Evolutionary conservation across 495 filamentous ascomycete species (phyloP).

Genomic region (Aeminium ludgeri): DNA sequence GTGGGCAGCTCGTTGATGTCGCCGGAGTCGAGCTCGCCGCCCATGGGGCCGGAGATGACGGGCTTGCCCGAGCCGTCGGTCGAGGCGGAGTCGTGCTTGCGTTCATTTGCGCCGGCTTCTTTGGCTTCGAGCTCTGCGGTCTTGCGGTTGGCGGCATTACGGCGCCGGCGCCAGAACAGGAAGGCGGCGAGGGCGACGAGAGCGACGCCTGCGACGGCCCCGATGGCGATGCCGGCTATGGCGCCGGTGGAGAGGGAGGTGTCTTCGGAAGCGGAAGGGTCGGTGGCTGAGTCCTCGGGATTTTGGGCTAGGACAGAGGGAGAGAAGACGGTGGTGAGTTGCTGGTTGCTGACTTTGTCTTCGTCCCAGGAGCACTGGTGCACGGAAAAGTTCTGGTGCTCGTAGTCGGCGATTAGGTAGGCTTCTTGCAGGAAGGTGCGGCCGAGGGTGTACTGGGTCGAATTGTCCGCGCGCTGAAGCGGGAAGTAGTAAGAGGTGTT

Average conservation of each 20-base stretch:
- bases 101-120: constrained; percentile 7
- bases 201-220: constrained; percentile 26
- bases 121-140: constrained; percentile 15
- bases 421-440: constrained; percentile 25
- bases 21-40: constrained; percentile 5
- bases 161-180: constrained; percentile 9
- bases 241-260: constrained; percentile 10
- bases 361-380: too few relatives aligned
- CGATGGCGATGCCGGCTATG: constrained; percentile 26
- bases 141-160: constrained; percentile 2
- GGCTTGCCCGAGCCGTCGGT: constrained; percentile 7
- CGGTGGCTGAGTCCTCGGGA: too few relatives aligned
- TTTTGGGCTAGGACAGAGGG: too few relatives aligned
- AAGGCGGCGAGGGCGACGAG: constrained; percentile 7
- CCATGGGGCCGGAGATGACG: constrained; percentile 7
- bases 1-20: constrained; percentile 8
- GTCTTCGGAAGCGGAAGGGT: neutral
- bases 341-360: too few relatives aligned
- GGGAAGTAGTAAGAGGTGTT: constrained; percentile 21
- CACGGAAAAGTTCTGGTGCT: constrained; percentile 21
- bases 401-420: constrained; percentile 20
- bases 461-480: constrained; percentile 19
- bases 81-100: too few relatives aligned
- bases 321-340: too few relatives aligned
- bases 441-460: constrained; percentile 23